Evolutionary conservation across 2,329 filamentous ascomycete species (phyloP).

Genomic region (Fusarium stilboides): DNA sequence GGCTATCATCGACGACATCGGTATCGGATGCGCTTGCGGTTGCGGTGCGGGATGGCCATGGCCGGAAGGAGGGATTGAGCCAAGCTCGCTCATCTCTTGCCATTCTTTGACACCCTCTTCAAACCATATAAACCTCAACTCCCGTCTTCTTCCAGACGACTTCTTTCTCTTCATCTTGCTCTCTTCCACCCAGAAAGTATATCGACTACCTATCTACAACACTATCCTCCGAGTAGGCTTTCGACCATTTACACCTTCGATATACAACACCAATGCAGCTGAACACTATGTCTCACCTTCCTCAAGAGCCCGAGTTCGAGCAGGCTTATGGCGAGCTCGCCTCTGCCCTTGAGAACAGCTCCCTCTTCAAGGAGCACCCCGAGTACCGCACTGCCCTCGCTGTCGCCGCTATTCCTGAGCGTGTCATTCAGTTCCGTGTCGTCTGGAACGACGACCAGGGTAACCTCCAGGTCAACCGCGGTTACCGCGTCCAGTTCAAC

Average conservation of each 20-base stretch:
- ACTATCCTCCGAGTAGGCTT: conserved; percentile 12
- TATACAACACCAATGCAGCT: conserved; percentile 40
- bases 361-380: conserved; percentile 93
- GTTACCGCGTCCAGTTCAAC: conserved; percentile 99
- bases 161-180: conserved; percentile 17
- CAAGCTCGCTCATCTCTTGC: conserved; percentile 21
- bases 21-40: conserved; percentile 26
- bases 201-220: conserved; percentile 13
- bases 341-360: conserved; percentile 93
- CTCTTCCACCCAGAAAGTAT: conserved; percentile 11
- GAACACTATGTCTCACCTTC: conserved; percentile 83
- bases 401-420: conserved; percentile 92
- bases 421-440: conserved; percentile 96
- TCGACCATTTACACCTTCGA: conserved; percentile 20
- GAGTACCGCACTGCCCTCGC: conserved; percentile 93
- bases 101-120: conserved; percentile 15
- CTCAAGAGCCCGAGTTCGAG: conserved; percentile 95
- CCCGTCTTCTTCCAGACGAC: conserved; percentile 22
- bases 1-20: conserved; percentile 4
- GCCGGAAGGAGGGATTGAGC: conserved; percentile 34
- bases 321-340: conserved; percentile 98
- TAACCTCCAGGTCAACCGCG: conserved; percentile 91
- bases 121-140: conserved; percentile 43
- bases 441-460: conserved; percentile 97
- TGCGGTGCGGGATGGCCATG: conserved; percentile 14